Evolutionary conservation across 106 monocot species (phyloP), one percentile per base, ranked within the genome.

Genomic region (Phalaenopsis equestris): DNA sequence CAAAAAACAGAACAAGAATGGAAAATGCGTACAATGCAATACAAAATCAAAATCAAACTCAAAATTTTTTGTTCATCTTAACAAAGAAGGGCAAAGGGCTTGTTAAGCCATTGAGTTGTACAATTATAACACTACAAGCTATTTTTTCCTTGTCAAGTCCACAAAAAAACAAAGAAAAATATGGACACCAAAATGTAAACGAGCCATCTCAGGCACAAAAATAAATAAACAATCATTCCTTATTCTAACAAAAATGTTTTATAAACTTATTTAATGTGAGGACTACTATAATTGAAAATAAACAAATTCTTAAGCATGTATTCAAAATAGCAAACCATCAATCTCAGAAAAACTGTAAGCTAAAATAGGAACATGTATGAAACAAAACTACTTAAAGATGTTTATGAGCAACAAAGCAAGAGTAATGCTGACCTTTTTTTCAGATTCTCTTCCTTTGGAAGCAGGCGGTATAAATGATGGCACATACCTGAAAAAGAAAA

Each of bases 381-480:
- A 55, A 77, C 8, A 46, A 15, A 36, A 45, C 4, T 77, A 52
- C 8, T 4, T 9, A 38, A 77, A 15, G 4, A 78, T 41, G 19
- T 41, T 39, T 23, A 79, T 18, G 23, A 23, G 19, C n/a, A 45
- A 76, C 56, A 64, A 39, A 11, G 18, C 42, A 82, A 4, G 9
- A 10, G n/a, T 47, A 36, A 70, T 78, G 9, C 84, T 78, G 77
- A 93, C 94, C 92, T 88, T 92, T 86, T 86, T 97, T 49, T 97
- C 96, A 41, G 86, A 85, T 57, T 98, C 94, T 84, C 82, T 90
- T 74, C 88, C 87, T 90, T 87, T 93, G 80, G 85, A 91, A 80
- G 89, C 80, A 65, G 98, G 94, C 42, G 98, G 98, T 85, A 99
- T 81, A 67, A 99, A 99, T 4, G 98, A 94, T 81, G 98, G 98